These are phyloP conservation scores for Ascosphaera acerosa DNA, from an alignment of 2,329 filamentous ascomycete species.

Conservation along the genomic window DNA sequence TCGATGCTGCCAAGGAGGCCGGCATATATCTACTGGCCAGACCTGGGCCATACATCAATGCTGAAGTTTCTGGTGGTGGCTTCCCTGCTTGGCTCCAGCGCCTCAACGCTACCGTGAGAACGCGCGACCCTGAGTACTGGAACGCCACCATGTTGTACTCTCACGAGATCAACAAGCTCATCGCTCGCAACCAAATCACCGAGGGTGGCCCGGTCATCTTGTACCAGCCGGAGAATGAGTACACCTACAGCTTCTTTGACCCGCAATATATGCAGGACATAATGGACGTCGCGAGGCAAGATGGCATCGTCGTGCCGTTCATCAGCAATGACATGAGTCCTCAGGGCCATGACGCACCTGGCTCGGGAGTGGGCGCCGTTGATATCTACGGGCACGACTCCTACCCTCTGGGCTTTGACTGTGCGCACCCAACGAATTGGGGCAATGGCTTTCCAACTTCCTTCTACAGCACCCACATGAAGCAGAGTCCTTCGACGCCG, in stretches of 20 bases:
- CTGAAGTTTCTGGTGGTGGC: conserved; percentile 49
- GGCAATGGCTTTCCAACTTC: conserved; percentile 31
- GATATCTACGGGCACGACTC: conserved; percentile 43
- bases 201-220: conserved; percentile 60
- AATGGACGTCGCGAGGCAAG: conserved; percentile 38
- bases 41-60: conserved; percentile 54
- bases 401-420: conserved; percentile 24
- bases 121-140: conserved; percentile 30
- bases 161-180: conserved; percentile 8
- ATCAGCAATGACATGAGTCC: conserved; percentile 48
- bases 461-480: conserved; percentile 28
- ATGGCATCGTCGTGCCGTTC: conserved; percentile 46
- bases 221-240: conserved; percentile 64
- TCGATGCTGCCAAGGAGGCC: conserved; percentile 44
- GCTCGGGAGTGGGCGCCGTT: conserved; percentile 28
- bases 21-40: conserved; percentile 54
- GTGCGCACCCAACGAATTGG: conserved; percentile 34
- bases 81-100: conserved; percentile 60
- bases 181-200: conserved; percentile 55
- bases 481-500: conserved; percentile 38
- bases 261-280: conserved; percentile 44
- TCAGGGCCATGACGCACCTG: conserved; percentile 36
- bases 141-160: conserved; percentile 2
- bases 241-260: conserved; percentile 36
- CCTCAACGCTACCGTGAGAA: conserved; percentile 37